These are phyloP conservation scores for Saturnispora saitoi DNA, from an alignment of 805 yeast genomes.

Conservation along the genomic window DNA sequence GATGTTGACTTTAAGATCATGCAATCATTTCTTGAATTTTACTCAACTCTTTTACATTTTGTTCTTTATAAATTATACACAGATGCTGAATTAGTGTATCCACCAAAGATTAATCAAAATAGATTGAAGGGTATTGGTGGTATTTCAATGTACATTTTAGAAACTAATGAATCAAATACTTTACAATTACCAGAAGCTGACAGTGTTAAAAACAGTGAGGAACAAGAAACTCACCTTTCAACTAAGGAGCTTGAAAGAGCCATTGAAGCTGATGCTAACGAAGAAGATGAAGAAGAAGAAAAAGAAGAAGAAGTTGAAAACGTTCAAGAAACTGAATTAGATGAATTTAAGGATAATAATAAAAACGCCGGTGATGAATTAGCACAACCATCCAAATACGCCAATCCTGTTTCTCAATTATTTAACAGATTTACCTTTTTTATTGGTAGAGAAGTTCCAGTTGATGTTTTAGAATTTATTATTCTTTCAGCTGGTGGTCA, in stretches of 20 bases:
- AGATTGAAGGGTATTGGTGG: constrained; percentile 87
- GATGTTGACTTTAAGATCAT: constrained; percentile 95
- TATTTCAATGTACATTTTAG: constrained; percentile 70
- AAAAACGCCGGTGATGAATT: constrained; percentile 62
- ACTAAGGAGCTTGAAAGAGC: constrained; percentile 40
- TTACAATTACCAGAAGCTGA: constrained; percentile 31
- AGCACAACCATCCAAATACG: constrained; percentile 57
- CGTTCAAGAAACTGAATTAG: constrained; percentile 47
- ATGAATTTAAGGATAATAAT: constrained; percentile 57
- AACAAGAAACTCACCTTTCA: constrained; percentile 33
- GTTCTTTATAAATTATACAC: constrained; percentile 78
- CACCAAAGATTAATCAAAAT: constrained; percentile 70
- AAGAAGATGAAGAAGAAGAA: constrained; percentile 31
- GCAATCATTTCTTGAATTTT: constrained; percentile 94
- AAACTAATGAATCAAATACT: constrained; percentile 33
- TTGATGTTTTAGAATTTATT: constrained; percentile 83
- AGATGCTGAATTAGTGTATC: constrained; percentile 80
- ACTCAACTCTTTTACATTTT: constrained; percentile 85
- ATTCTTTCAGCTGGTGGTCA: constrained; percentile 82
- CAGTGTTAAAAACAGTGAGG: constrained; percentile 16
- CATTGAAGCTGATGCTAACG: constrained; percentile 42
- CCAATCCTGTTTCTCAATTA: constrained; percentile 53
- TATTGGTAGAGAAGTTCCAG: constrained; percentile 92
- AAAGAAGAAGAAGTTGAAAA: constrained; percentile 31
- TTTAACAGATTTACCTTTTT: constrained; percentile 72